Evolutionary conservation across 176 grass and related monocot species (phyloP).

Genomic region (sorghum (Sorghum bicolor)): Sorghum_bicolor_NCBIv3 NC_012872.2:10115501-10116000

Average conservation of each 20-base stretch:
- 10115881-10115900: not conserved
- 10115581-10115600: conserved; percentile 55
- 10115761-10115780: not conserved
- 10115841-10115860: not conserved
- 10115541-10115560: conserved; percentile 22
- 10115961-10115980: not conserved
- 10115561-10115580: conserved; percentile 23
- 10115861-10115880: not conserved
- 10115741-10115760: conserved; percentile 55
- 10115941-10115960: not conserved
- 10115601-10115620: conserved; percentile 67
- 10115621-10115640: conserved; percentile 77
- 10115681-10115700: conserved; percentile 42
- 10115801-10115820: not conserved
- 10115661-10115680: conserved; percentile 56
- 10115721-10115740: conserved; percentile 36
- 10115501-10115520: not conserved
- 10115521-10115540: not conserved
- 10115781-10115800: not conserved
- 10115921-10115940: not conserved
- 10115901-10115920: not conserved
- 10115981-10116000: not conserved
- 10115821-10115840: not conserved
- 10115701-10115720: conserved; percentile 52
- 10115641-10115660: conserved; percentile 68